phyloP scores from a whole-genome alignment of 2,329 filamentous ascomycete genomes.

The Ploettnerulaceae sp. region DNA sequence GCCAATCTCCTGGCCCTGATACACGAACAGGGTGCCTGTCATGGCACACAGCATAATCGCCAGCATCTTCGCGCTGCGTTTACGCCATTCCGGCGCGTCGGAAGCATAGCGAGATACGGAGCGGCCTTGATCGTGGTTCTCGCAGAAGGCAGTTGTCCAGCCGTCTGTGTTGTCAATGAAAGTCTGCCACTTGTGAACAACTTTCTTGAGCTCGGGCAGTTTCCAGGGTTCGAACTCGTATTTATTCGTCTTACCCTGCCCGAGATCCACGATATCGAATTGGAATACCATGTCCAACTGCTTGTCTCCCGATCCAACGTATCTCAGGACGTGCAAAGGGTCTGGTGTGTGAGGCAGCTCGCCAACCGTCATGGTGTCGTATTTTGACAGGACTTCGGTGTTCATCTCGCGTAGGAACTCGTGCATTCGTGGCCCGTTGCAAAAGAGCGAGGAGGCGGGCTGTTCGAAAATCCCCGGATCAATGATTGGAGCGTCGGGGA shows the following conservation, averaged over 20 bases:
- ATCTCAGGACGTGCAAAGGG: conserved; percentile 50
- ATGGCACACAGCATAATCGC: conserved; percentile 46
- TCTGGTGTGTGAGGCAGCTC: conserved; percentile 62
- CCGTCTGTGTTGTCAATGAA: conserved; percentile 49
- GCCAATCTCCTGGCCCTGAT: conserved; percentile 56
- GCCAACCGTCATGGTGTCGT: conserved; percentile 66
- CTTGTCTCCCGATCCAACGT: conserved; percentile 52
- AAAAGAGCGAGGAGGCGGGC: conserved; percentile 52
- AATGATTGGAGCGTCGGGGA: conserved; percentile 53
- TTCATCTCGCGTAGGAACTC: conserved; percentile 66
- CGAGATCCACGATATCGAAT: conserved; percentile 60
- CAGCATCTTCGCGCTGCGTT: conserved; percentile 44
- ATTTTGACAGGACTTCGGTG: conserved; percentile 49
- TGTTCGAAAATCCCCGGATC: conserved; percentile 43
- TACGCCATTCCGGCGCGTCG: conserved; percentile 24
- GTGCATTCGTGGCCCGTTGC: conserved; percentile 64
- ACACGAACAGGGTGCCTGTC: conserved; percentile 52
- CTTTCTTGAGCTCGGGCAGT: conserved; percentile 45
- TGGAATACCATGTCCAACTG: conserved; percentile 68
- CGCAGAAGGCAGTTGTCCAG: conserved; percentile 57
- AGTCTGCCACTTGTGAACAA: conserved; percentile 46
- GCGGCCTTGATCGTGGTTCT: conserved; percentile 59
- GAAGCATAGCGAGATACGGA: conserved; percentile 47
- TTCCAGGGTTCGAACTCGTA: conserved; percentile 43
- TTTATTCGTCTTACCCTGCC: conserved; percentile 50